These are phyloP conservation scores for Sporodiniella umbellata DNA, from an alignment of 371 early-diverging fungal species.

Conservation along the genomic window DNA sequence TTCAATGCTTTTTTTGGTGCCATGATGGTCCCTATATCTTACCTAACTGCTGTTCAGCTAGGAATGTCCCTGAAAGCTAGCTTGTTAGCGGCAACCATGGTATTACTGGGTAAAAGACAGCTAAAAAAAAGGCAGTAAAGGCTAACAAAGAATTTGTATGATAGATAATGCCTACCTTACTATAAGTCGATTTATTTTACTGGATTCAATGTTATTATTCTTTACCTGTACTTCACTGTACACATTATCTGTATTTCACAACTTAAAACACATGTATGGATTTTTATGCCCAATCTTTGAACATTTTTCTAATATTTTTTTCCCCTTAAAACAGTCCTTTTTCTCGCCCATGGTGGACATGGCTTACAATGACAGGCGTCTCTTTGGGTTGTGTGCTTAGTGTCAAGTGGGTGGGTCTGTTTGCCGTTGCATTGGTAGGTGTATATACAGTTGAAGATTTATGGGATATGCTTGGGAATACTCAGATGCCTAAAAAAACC, in stretches of 20 bases:
- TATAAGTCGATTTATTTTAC: slow-evolving; percentile 94
- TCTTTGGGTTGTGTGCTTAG: slow-evolving; percentile 90
- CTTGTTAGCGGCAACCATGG: slow-evolving; percentile 73
- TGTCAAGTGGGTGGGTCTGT: slow-evolving; percentile 99
- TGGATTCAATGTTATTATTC: slow-evolving; percentile 97
- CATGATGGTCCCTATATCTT: slow-evolving; percentile 91
- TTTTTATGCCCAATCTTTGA: no score
- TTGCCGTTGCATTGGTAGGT: slow-evolving; percentile 95
- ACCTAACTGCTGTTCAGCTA: slow-evolving; percentile 84
- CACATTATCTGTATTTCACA: slow-evolving; percentile 74
- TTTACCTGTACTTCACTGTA: slow-evolving; percentile 87
- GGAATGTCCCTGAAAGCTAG: slow-evolving; percentile 62
- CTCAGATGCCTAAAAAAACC: slow-evolving; percentile 66
- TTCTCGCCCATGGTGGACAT: slow-evolving; percentile 81
- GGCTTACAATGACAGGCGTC: slow-evolving; percentile 87
- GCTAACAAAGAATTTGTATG: no score
- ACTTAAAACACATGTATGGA: slow-evolving; percentile 61
- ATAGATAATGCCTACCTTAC: slow-evolving; percentile 80
- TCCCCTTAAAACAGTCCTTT: no score
- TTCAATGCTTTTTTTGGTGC: slow-evolving; percentile 93
- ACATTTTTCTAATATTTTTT: not conserved
- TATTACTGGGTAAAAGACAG: slow-evolving; percentile 66
- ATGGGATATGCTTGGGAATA: slow-evolving; percentile 90
- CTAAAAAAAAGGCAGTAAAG: no score
- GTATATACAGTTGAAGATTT: slow-evolving; percentile 93